These are phyloP conservation scores for Lithospermum erythrorhizon DNA, from an alignment of 257 asterid genomes.

Conservation along the genomic window DNA sequence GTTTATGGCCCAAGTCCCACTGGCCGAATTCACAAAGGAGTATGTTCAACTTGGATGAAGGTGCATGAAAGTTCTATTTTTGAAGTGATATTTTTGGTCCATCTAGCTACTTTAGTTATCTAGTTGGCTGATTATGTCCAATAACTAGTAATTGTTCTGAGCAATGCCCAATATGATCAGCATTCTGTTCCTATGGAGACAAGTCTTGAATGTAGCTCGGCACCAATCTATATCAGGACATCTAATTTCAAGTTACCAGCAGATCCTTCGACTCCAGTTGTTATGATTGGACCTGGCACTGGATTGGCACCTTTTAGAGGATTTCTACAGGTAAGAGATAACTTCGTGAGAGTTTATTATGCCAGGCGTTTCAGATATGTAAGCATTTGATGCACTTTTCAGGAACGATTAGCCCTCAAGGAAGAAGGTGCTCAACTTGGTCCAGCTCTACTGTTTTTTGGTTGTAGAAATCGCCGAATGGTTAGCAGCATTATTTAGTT, in stretches of 20 bases:
- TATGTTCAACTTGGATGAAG: conserved; percentile 90
- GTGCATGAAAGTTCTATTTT: conserved; percentile 17
- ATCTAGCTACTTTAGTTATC: too few relatives aligned
- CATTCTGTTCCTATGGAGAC: conserved; percentile 48
- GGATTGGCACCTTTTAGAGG: conserved; percentile 87
- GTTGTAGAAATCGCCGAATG: conserved; percentile 68
- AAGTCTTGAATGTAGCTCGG: conserved; percentile 42
- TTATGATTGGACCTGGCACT: conserved; percentile 82
- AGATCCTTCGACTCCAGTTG: conserved; percentile 50
- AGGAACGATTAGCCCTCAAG: conserved; percentile 60
- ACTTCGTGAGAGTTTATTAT: neutral
- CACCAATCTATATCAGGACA: conserved; percentile 58
- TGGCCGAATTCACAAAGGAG: conserved; percentile 71
- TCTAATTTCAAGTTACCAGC: conserved; percentile 63
- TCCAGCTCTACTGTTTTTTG: conserved; percentile 56
- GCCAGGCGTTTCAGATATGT: neutral
- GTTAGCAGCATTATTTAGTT: conserved; percentile 17
- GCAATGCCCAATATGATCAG: conserved; percentile 25
- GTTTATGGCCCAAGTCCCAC: conserved; percentile 65
- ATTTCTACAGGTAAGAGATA: conserved; percentile 41
- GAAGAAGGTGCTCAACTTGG: conserved; percentile 57
- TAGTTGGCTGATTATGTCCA: too few relatives aligned
- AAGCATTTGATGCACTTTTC: conserved; percentile 16
- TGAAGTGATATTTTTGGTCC: neutral
- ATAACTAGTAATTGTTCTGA: neutral